Conservation (phyloP, 108 stramenopile species). For the Nitzschia palea region DNA sequence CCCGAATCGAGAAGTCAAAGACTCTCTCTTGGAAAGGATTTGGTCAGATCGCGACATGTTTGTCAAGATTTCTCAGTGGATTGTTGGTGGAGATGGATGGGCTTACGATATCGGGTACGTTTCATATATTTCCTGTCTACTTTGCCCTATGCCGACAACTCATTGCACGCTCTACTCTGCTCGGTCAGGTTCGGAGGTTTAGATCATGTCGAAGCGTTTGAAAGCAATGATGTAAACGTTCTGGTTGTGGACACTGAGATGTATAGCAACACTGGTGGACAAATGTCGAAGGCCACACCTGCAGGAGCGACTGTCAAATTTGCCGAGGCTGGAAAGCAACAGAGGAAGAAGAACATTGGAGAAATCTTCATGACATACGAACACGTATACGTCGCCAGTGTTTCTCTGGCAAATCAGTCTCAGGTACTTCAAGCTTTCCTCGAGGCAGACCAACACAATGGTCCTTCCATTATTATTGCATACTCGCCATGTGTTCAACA, state of each 20-base stretch:
- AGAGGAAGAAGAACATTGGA: conserved; percentile 61
- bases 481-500: conserved; percentile 66
- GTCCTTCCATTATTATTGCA: conserved; percentile 58
- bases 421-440: conserved; percentile 60
- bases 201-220: conserved; percentile 64
- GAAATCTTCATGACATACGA: conserved; percentile 74
- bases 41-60: conserved; percentile 72
- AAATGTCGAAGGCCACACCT: conserved; percentile 58
- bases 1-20: not conserved
- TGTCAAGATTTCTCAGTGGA: conserved; percentile 64
- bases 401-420: conserved; percentile 51
- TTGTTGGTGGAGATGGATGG: conserved; percentile 71
- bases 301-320: conserved; percentile 59
- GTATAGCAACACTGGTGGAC: conserved; percentile 64
- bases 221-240: conserved; percentile 66
- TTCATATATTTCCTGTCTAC: not conserved
- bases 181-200: conserved; percentile 44
- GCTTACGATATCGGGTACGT: conserved; percentile 59
- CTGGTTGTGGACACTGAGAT: conserved; percentile 68
- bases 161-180: not conserved
- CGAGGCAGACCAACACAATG: conserved; percentile 60
- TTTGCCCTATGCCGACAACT: not conserved
- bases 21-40: conserved; percentile 29
- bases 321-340: conserved; percentile 54
- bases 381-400: conserved; percentile 67